phyloP scores from a whole-genome alignment of 2,329 filamentous ascomycete species.

The Venturia asperata region DNA sequence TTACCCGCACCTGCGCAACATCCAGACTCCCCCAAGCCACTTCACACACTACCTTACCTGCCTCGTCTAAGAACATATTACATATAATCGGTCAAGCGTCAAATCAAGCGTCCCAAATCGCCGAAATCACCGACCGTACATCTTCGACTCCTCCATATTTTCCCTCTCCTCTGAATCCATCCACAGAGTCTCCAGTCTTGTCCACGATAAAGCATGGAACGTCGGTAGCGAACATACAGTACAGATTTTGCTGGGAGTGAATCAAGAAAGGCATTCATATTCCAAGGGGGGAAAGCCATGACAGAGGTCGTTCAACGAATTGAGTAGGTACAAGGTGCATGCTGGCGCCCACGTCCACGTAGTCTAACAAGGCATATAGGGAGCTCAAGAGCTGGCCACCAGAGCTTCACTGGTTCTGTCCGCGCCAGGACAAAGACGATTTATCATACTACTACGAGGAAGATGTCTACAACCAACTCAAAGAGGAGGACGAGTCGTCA shows the following conservation, averaged over 20 bases:
- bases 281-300: constrained; percentile 18
- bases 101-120: background rate
- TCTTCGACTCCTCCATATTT: background rate
- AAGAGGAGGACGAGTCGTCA: constrained; percentile 26
- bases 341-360: background rate
- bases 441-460: constrained; percentile 38
- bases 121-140: background rate
- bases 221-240: constrained; percentile 4
- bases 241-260: background rate
- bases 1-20: constrained; percentile 6
- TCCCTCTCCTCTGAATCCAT: background rate
- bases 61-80: background rate
- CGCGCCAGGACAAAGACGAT: constrained; percentile 33
- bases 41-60: background rate
- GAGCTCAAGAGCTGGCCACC: constrained; percentile 33
- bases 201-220: constrained; percentile 9
- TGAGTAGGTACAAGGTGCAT: constrained; percentile 17
- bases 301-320: constrained; percentile 20
- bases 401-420: constrained; percentile 44
- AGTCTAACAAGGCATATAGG: constrained; percentile 23
- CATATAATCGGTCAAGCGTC: background rate
- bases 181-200: background rate
- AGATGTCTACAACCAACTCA: constrained; percentile 32
- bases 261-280: background rate
- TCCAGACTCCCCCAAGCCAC: background rate